A percentile compares a stretch with the other conserved stretches of the same genome.
phyloP scores from a whole-genome alignment of 164 flowering plant genomes.

The Vitis cinerea region DNA sequence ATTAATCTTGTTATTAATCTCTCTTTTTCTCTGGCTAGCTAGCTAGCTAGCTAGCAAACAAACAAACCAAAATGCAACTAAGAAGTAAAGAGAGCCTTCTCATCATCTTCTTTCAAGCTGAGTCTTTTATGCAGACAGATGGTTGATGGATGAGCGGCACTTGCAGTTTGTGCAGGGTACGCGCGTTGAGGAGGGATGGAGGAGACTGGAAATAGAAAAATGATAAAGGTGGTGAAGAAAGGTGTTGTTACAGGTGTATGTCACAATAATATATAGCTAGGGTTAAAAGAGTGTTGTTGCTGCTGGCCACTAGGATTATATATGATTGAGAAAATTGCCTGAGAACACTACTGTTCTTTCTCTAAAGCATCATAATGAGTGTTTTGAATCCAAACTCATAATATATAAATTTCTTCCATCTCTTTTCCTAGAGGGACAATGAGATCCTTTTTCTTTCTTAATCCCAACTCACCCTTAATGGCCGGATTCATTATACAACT shows the following conservation, averaged over 20 bases:
- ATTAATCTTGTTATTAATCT: conserved; percentile 19
- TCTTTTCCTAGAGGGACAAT: too few species aligned
- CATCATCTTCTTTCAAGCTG: too few species aligned
- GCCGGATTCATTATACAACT: too few species aligned
- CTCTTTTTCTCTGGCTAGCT: conserved; percentile 13
- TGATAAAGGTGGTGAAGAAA: neutral
- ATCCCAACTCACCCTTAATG: too few species aligned
- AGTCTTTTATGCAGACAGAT: too few species aligned
- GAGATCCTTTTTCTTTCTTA: too few species aligned
- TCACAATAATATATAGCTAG: conserved; percentile 13
- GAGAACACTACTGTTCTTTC: neutral
- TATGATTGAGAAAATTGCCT: conserved; percentile 17
- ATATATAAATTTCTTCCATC: neutral
- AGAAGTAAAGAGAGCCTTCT: too few species aligned
- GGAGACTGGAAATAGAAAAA: neutral
- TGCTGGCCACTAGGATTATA: conserved; percentile 34
- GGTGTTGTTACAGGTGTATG: conserved; percentile 15
- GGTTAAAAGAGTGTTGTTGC: conserved; percentile 6
- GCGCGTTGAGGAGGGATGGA: too few species aligned
- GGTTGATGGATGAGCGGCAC: too few species aligned
- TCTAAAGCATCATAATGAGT: conserved; percentile 7
- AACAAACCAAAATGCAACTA: too few species aligned
- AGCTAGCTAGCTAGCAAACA: too few species aligned
- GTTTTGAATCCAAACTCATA: neutral
- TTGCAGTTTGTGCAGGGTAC: too few species aligned